These are phyloP conservation scores for Colletotrichum costaricense DNA, from an alignment of 2,329 filamentous ascomycete genomes.

Conservation along the genomic window DNA sequence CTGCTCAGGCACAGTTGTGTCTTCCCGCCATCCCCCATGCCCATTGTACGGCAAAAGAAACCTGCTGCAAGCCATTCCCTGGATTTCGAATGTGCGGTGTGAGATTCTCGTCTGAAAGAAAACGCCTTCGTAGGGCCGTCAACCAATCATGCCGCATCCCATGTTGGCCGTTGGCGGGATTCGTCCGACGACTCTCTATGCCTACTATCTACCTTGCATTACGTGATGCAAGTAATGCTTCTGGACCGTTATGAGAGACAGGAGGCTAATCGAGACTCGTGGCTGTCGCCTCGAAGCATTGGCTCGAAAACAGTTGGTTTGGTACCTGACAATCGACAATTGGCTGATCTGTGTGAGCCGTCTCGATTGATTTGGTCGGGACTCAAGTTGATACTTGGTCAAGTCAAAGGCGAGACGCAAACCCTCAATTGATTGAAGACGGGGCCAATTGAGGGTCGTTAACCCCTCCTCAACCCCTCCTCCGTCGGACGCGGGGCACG, in stretches of 20 bases:
- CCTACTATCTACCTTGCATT: slow-evolving; percentile 32
- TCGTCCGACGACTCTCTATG: slow-evolving; percentile 18
- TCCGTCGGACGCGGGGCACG: slow-evolving; percentile 3
- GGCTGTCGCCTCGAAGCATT: neutral
- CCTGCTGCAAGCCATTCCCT: slow-evolving; percentile 28
- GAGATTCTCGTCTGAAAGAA: slow-evolving; percentile 31
- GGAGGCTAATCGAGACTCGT: slow-evolving; percentile 1
- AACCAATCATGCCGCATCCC: slow-evolving; percentile 13
- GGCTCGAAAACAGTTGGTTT: neutral
- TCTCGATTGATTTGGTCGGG: neutral
- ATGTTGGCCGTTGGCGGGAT: slow-evolving; percentile 28
- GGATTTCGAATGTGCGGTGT: slow-evolving; percentile 34
- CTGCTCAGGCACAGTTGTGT: slow-evolving; percentile 30
- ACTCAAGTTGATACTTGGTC: neutral
- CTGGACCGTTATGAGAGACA: slow-evolving; percentile 13
- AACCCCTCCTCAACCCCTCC: neutral
- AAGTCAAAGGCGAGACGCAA: neutral
- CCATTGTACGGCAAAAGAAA: slow-evolving; percentile 30
- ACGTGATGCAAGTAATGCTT: slow-evolving; percentile 34
- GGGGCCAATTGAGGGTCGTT: neutral
- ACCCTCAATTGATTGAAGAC: neutral
- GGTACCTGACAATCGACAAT: neutral
- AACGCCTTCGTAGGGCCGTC: slow-evolving; percentile 4
- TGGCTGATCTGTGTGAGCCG: neutral
- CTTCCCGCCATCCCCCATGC: slow-evolving; percentile 29